A percentile compares a stretch with the other conserved stretches of the same genome.
These are phyloP conservation scores for Aegle marmelos DNA, from an alignment of 345 rosid genomes.

Conservation along the genomic window DNA sequence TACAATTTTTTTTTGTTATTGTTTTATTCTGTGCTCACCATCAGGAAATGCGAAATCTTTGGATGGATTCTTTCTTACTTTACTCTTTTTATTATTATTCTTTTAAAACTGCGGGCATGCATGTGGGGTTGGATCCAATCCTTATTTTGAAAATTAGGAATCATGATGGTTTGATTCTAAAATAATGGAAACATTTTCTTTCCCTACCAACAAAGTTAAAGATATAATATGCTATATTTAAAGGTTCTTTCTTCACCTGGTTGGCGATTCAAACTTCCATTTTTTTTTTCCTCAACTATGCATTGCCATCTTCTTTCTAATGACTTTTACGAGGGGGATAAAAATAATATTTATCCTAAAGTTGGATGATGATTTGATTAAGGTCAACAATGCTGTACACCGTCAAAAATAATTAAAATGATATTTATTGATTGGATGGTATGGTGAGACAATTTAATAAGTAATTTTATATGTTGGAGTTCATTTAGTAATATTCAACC, in stretches of 20 bases:
- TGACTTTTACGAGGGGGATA: not conserved
- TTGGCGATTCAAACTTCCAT: not conserved
- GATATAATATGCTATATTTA: not conserved
- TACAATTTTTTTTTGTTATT: not conserved
- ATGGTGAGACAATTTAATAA: too few species aligned
- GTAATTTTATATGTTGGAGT: too few species aligned
- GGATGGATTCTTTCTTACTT: slow-evolving; percentile 4
- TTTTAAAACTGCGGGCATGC: slow-evolving; percentile 10
- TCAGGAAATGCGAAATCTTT: slow-evolving; percentile 6
- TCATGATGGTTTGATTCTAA: slow-evolving; percentile 22
- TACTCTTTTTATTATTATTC: not conserved
- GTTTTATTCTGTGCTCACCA: not conserved
- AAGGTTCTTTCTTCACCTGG: not conserved
- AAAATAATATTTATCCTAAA: not conserved
- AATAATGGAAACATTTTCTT: slow-evolving; percentile 20
- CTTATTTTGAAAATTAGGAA: slow-evolving; percentile 25
- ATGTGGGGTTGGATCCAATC: slow-evolving; percentile 33
- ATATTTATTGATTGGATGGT: too few species aligned
- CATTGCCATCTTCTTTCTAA: not conserved
- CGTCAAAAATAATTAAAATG: too few species aligned
- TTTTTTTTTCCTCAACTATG: not conserved
- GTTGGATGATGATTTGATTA: not conserved
- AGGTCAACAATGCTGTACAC: not conserved
- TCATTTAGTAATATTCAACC: too few species aligned
- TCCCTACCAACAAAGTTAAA: not conserved